Conservation (phyloP, 2,329 filamentous ascomycete species). For the Parastagonospora avenae region DNA sequence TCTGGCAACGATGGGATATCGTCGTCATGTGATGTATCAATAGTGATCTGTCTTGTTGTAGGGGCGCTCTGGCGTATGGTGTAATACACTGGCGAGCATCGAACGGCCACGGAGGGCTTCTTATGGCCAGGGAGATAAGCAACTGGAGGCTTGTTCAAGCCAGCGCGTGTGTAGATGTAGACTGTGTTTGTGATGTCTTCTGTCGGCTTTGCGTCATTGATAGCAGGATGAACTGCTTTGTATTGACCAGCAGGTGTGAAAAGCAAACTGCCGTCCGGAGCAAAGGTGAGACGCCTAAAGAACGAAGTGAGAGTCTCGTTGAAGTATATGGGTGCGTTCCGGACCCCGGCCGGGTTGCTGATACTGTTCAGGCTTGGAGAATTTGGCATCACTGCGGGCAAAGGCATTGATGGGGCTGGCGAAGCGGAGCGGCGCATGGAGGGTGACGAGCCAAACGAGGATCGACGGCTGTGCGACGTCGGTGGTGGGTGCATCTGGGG, state of each 20-base stretch:
- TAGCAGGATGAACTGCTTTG: slow-evolving; percentile 74
- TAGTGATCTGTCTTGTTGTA: slow-evolving; percentile 84
- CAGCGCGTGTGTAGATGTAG: slow-evolving; percentile 95
- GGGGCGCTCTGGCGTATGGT: slow-evolving; percentile 70
- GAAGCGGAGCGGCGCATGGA: slow-evolving; percentile 87
- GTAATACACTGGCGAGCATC: slow-evolving; percentile 90
- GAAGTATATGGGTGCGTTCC: slow-evolving; percentile 89
- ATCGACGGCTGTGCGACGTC: slow-evolving; percentile 89
- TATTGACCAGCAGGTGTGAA: slow-evolving; percentile 96
- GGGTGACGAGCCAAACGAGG: slow-evolving; percentile 81
- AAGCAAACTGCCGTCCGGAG: slow-evolving; percentile 90
- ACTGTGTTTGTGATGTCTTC: slow-evolving; percentile 96
- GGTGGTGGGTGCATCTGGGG: slow-evolving; percentile 92
- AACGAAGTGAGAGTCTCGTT: slow-evolving; percentile 98
- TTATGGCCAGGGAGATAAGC: slow-evolving; percentile 96
- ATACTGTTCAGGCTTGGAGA: slow-evolving; percentile 76
- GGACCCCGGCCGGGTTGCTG: slow-evolving; percentile 53
- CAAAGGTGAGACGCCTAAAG: slow-evolving; percentile 91
- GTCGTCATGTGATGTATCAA: slow-evolving; percentile 89
- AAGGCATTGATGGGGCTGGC: slow-evolving; percentile 87
- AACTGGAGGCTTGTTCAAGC: slow-evolving; percentile 94
- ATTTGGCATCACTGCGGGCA: slow-evolving; percentile 94
- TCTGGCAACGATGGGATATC: slow-evolving; percentile 84
- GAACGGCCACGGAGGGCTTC: slow-evolving; percentile 94
- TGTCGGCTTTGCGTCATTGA: slow-evolving; percentile 71